Base-by-base conservation (phyloP, 164 flowering plant genomes). In the Malania oleifera region DNA sequence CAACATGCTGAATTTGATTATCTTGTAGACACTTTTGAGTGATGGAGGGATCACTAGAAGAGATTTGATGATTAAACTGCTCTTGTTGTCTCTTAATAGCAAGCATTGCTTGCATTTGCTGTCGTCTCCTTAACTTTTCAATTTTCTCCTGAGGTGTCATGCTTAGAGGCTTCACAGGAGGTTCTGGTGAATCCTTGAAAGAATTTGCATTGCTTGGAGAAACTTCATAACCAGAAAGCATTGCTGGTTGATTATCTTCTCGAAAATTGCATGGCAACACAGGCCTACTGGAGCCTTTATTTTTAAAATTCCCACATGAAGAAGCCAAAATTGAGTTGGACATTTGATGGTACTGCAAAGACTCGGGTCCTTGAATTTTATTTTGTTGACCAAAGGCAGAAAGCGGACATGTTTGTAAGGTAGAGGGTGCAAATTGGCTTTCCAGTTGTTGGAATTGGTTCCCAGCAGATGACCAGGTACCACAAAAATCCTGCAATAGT, bases 81-180 rank as follows among this genome's bases (percentile, higher is more conserved):
- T 79, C 80, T 52, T 83, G 91, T 57, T 91, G 96, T 57, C 77
- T 83, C 71, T 80, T 82, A 68, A 91, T 91, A 61, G 96, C 96
- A 77, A 83, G 79, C 84, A 83, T 72, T 59, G 98, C 98, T 65
- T 79, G 91, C 73, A 86, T 75, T 76, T 88, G 87, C 64, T 91
- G 98, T 57, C 96, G 77, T 67, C 85, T 62, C 74, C 93, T 81
- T 44, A 91, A 58, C 43, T 91, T 91, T 67, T 91, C 96, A 64
- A 88, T 82, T 69, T 91, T 91, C 63, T 86, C 98, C 58, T 73
- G 86, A 43, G 96, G 98, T 37, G 98, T 86, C 98, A 91, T 86
- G 35, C 74, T 55, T 55, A 48, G 52, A 58, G 80, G 62, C 46
- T 69, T 76, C 34, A 59, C 54, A 15, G 69, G 47, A 50, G 73